Evolutionary conservation across 169 alveolate genomes (phyloP).

Genomic region (Cryptosporidium xiaoi): DNA sequence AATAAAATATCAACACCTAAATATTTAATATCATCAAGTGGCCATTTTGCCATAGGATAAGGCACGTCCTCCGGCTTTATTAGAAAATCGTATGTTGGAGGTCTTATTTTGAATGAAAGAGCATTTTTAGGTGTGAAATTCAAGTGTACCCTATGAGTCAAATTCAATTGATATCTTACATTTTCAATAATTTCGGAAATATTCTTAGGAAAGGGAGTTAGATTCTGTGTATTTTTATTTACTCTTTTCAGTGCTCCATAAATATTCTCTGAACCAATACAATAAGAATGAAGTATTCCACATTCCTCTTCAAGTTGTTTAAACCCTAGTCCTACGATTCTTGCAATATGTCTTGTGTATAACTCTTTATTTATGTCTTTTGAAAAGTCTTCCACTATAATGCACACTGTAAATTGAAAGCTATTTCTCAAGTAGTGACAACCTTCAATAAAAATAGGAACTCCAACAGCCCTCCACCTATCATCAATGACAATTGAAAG

Average conservation of each 20-base stretch:
- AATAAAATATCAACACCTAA: constrained; percentile 46
- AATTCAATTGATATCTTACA: constrained; percentile 42
- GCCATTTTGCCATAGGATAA: constrained; percentile 1
- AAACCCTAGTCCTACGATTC: constrained; percentile 45
- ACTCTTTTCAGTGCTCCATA: background rate
- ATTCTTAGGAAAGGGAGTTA: constrained; percentile 15
- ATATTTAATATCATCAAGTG: constrained; percentile 8
- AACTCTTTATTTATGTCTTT: constrained; percentile 15
- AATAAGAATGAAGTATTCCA: constrained; percentile 54
- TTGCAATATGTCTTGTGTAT: constrained; percentile 59
- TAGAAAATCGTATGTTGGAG: constrained; percentile 10
- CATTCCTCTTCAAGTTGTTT: constrained; percentile 67
- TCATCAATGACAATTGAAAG: constrained; percentile 30
- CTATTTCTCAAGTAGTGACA: constrained; percentile 54
- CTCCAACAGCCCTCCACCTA: constrained; percentile 66
- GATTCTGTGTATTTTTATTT: background rate
- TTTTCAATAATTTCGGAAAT: constrained; percentile 19
- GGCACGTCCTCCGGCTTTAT: constrained; percentile 58
- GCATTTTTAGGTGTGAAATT: constrained; percentile 15
- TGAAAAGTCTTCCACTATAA: constrained; percentile 5
- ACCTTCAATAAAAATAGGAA: constrained; percentile 67
- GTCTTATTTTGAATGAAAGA: constrained; percentile 35
- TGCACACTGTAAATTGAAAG: constrained; percentile 66
- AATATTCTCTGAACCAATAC: constrained; percentile 23
- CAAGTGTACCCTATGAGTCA: constrained; percentile 7